Percentiles rank a stretch among this genome's conserved stretches.
These are phyloP conservation scores for Parafenestella ontariensis DNA, from an alignment of 2,329 filamentous ascomycete genomes.

Conservation along the genomic window DNA sequence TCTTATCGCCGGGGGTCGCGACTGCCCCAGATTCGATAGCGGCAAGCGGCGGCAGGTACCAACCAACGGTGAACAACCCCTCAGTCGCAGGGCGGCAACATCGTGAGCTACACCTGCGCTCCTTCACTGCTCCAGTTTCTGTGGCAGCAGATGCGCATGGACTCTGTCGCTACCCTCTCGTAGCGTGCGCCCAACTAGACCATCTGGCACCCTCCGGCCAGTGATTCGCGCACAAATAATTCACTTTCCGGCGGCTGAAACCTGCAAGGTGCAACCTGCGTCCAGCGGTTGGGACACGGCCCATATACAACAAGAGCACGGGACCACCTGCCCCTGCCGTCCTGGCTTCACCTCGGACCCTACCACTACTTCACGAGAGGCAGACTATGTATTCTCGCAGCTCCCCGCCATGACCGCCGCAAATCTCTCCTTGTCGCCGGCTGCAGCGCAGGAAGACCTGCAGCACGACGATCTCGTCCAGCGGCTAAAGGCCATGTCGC, in stretches of 20 bases:
- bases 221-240: slow-evolving; percentile 22
- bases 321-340: slow-evolving; percentile 22
- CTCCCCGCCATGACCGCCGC: slow-evolving; percentile 37
- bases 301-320: slow-evolving; percentile 25
- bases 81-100: slow-evolving; percentile 19
- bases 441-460: slow-evolving; percentile 14
- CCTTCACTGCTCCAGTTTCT: slow-evolving; percentile 7
- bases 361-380: slow-evolving; percentile 8
- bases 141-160: no score
- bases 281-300: slow-evolving; percentile 28
- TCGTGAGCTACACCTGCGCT: slow-evolving; percentile 5
- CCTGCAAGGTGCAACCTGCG: slow-evolving; percentile 42
- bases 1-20: not conserved
- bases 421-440: slow-evolving; percentile 22
- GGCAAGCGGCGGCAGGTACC: slow-evolving; percentile 29
- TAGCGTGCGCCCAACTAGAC: slow-evolving; percentile 28
- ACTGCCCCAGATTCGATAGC: slow-evolving; percentile 19
- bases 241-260: slow-evolving; percentile 42
- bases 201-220: slow-evolving; percentile 28
- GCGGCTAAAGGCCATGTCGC: slow-evolving; percentile 32
- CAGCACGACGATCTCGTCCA: slow-evolving; percentile 30
- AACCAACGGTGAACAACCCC: slow-evolving; percentile 12
- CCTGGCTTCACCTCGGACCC: slow-evolving; percentile 21
- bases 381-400: slow-evolving; percentile 39
- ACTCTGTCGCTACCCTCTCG: slow-evolving; percentile 29